Percentiles rank a stretch among this genome's conserved stretches.
These are phyloP conservation scores for Pleurostoma richardsiae DNA, from an alignment of 2,329 filamentous ascomycete genomes.

Conservation along the genomic window DNA sequence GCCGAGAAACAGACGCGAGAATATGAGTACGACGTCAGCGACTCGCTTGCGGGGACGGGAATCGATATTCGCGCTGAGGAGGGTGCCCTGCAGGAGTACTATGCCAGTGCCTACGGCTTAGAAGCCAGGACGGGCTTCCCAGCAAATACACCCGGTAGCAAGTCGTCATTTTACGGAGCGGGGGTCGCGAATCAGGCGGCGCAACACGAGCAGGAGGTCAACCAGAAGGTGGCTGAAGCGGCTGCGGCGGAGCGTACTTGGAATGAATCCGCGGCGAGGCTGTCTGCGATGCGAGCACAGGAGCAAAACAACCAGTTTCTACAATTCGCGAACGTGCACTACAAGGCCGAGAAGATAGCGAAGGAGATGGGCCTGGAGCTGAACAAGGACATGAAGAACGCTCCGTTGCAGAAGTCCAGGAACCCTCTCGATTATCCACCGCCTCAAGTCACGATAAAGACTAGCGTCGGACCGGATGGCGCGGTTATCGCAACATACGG, in stretches of 20 bases:
- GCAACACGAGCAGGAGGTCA: slow-evolving; percentile 33
- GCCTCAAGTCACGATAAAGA: slow-evolving; percentile 48
- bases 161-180: slow-evolving; percentile 57
- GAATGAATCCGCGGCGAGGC: slow-evolving; percentile 57
- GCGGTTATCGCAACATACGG: slow-evolving; percentile 59
- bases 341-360: slow-evolving; percentile 52
- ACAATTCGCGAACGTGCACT: slow-evolving; percentile 55
- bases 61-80: slow-evolving; percentile 86
- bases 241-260: slow-evolving; percentile 63
- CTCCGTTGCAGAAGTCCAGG: slow-evolving; percentile 38
- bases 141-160: slow-evolving; percentile 49
- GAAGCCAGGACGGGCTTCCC: slow-evolving; percentile 49
- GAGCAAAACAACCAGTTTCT: slow-evolving; percentile 73
- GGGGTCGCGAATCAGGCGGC: slow-evolving; percentile 62
- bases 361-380: slow-evolving; percentile 52
- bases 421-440: slow-evolving; percentile 42
- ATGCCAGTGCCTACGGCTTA: slow-evolving; percentile 37
- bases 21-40: slow-evolving; percentile 69
- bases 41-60: slow-evolving; percentile 78
- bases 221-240: slow-evolving; percentile 61
- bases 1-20: slow-evolving; percentile 59
- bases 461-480: slow-evolving; percentile 53
- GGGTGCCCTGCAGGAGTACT: slow-evolving; percentile 68
- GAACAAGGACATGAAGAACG: slow-evolving; percentile 50
- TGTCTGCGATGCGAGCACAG: slow-evolving; percentile 56